Evolutionary conservation across 78 protist species (phyloP).

Genomic region (Dictyostelium citrinum): DNA sequence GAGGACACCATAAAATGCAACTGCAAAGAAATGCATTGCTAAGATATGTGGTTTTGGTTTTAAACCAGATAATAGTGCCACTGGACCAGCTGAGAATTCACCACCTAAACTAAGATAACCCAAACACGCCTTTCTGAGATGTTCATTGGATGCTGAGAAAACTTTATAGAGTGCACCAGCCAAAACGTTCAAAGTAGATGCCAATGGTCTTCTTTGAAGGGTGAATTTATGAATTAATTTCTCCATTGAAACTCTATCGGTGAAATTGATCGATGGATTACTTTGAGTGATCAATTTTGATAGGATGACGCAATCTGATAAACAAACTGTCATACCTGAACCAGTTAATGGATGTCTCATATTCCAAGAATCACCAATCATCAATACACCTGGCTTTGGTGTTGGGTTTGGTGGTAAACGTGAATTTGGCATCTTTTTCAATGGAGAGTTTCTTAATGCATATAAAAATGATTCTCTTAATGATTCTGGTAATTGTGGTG

Average conservation of each 20-base stretch:
- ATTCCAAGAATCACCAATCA: conserved; percentile 87
- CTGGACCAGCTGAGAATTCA: conserved; percentile 81
- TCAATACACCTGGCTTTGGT: conserved; percentile 50
- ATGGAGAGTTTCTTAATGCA: conserved; percentile 8
- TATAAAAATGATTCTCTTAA: conserved; percentile 27
- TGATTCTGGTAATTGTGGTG: conserved; percentile 72
- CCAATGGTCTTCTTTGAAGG: conserved; percentile 22
- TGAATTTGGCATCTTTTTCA: conserved; percentile 83
- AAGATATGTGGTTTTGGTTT: conserved; percentile 44
- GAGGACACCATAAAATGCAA: conserved; percentile 60
- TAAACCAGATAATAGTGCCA: conserved; percentile 62
- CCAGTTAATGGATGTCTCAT: conserved; percentile 91
- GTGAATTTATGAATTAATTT: not conserved
- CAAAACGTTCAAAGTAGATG: conserved; percentile 68
- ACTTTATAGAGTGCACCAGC: conserved; percentile 72
- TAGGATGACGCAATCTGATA: conserved; percentile 50
- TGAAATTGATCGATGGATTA: not conserved
- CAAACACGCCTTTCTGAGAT: conserved; percentile 81
- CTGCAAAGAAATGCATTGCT: conserved; percentile 76
- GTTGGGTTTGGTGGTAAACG: conserved; percentile 61
- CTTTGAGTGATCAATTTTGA: not conserved
- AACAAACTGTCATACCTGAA: conserved; percentile 89
- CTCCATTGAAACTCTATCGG: not conserved
- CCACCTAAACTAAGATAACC: conserved; percentile 81
- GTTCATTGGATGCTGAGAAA: conserved; percentile 46